A percentile compares a stretch with the other conserved stretches of the same genome.
These are phyloP conservation scores for Pouteria glomerata DNA, from an alignment of 148 eudicot genomes.

Conservation along the genomic window DNA sequence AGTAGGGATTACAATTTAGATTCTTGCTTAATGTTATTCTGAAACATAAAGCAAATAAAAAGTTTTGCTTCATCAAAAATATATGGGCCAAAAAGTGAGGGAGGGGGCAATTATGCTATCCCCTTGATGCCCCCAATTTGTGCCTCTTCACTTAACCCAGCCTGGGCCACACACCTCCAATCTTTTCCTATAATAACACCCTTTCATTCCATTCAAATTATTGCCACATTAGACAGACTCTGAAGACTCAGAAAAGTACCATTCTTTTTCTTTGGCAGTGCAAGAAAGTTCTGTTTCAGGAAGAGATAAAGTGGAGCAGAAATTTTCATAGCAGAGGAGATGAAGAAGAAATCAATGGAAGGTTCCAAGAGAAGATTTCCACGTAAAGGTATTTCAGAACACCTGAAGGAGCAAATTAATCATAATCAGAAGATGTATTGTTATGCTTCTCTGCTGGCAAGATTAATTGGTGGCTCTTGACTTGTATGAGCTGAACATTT, in stretches of 20 bases:
- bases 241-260: not conserved
- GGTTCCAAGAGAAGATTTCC: conserved; percentile 1
- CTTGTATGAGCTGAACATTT: too few species aligned
- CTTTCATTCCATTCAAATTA: not conserved
- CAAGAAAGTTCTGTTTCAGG: not conserved
- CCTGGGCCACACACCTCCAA: not conserved
- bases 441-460: conserved; percentile 16
- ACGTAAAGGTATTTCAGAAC: not conserved
- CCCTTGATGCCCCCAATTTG: not conserved
- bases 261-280: not conserved
- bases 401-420: conserved; percentile 13
- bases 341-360: not conserved
- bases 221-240: not conserved
- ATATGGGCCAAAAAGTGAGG: not conserved
- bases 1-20: too few species aligned
- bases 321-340: not conserved
- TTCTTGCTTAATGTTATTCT: too few species aligned
- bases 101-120: not conserved
- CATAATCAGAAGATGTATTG: conserved; percentile 14
- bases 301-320: not conserved
- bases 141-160: not conserved
- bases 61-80: not conserved
- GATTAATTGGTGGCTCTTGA: too few species aligned
- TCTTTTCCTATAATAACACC: not conserved
- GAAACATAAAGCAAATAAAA: not conserved